Conservation (phyloP, 148 eudicot species). For the Rhododendron vialii region DNA sequence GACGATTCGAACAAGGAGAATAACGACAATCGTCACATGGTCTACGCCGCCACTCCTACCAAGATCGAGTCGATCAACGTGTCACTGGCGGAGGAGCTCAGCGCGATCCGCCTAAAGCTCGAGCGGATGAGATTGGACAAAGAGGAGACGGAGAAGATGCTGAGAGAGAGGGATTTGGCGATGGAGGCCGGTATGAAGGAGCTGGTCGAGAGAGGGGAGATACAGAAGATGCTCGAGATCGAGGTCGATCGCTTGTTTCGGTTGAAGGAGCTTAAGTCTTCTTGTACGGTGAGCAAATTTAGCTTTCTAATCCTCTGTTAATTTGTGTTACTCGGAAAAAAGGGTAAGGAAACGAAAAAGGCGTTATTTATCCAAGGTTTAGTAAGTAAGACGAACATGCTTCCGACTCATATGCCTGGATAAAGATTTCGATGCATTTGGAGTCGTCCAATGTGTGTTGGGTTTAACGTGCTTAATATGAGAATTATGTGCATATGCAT, state of each 20-base stretch:
- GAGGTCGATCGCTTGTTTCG: slow-evolving; percentile 79
- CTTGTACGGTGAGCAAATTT: slow-evolving; percentile 35
- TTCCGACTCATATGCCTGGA: background rate
- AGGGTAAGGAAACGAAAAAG: no score
- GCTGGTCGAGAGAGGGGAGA: slow-evolving; percentile 47
- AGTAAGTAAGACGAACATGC: background rate
- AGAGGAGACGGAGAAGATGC: slow-evolving; percentile 57
- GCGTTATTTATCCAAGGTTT: background rate
- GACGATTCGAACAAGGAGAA: slow-evolving; percentile 51
- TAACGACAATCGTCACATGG: background rate
- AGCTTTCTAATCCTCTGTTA: background rate
- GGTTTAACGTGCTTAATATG: no score
- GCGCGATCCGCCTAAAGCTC: slow-evolving; percentile 47
- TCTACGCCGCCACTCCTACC: background rate
- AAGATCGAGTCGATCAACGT: slow-evolving; percentile 34
- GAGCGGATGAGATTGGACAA: slow-evolving; percentile 60
- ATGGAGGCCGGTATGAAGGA: slow-evolving; percentile 51
- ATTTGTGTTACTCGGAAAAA: background rate
- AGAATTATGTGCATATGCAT: no score
- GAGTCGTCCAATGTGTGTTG: no score
- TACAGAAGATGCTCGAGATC: slow-evolving; percentile 64
- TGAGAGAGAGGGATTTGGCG: slow-evolving; percentile 38
- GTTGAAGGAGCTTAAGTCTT: slow-evolving; percentile 57
- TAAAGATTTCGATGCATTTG: background rate
- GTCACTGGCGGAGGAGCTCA: slow-evolving; percentile 78